Evolutionary conservation across 495 filamentous ascomycete genomes (phyloP), one percentile per base, ranked within the genome.

Genomic region (Physcia stellaris): DNA sequence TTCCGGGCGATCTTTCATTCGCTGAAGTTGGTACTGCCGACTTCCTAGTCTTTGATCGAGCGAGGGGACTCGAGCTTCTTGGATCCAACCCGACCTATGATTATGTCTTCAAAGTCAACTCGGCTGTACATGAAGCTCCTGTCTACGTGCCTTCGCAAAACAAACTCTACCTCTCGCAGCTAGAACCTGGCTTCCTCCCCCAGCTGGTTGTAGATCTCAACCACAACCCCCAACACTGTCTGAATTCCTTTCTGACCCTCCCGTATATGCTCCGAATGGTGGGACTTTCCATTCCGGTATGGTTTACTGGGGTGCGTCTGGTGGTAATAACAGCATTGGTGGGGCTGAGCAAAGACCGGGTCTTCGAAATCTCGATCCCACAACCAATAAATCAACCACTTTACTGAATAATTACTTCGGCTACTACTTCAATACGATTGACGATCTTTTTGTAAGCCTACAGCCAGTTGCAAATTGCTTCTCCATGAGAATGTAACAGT

Each of bases 91-190:
- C 59, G 16, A 57, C 41, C 2, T 48, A 53, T 24, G 48, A 54
- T 9, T 40, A 38, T 20, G 39, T 63, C 21, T 56, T 63, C 36
- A 23, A 52, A 22, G 49, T 62, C 29, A 39, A 39, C 24, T 16
- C 49, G 16, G 55, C 48, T 1, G 49, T 62, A 7, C 62, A 66
- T 36, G 62, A 66, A 42, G 61, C 58, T 0, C 60, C 62, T 3
- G 53, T 64, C 18, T 66, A 58, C 39, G 60, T 62, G 0, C 49
- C 55, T 1, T 49, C 40, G 4, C 49, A 49, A 24, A 63, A 64
- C 41, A 56, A 52, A 34, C 46, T 63, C 18, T 53, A 49, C 35
- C 16, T 60, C n/a, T 50, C 56, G 9, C 53, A 54, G 41, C 21
- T 49, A 49, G 23, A 47, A 46, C 50, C 31, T 18, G 49, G 50